These are phyloP conservation scores for Piloderma croceum DNA, from an alignment of 768 basidiomycete species.

Conservation along the genomic window DNA sequence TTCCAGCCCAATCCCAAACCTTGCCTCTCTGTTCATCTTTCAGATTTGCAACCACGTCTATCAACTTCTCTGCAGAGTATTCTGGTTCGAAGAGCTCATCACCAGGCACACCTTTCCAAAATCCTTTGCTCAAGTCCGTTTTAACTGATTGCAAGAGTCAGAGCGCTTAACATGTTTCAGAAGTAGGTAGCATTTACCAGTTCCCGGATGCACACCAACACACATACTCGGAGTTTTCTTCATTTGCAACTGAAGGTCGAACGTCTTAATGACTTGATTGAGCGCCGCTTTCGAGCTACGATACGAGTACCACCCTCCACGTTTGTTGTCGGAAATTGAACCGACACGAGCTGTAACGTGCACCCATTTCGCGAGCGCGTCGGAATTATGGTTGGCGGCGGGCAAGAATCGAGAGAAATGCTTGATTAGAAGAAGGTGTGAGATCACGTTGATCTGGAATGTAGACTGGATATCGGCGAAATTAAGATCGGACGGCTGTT, in stretches of 20 bases:
- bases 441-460: conserved; percentile 54
- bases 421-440: conserved; percentile 56
- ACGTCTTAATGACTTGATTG: conserved; percentile 58
- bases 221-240: conserved; percentile 44
- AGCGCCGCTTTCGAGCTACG: conserved; percentile 58
- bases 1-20: conserved; percentile 55
- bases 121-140: conserved; percentile 52
- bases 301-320: conserved; percentile 61
- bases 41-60: conserved; percentile 40
- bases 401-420: conserved; percentile 59
- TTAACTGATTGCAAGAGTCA: no score
- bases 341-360: conserved; percentile 57
- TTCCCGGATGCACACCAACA: conserved; percentile 55
- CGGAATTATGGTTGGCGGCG: conserved; percentile 13
- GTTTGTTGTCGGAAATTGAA: conserved; percentile 51
- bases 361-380: conserved; percentile 47
- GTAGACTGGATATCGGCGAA: conserved; percentile 34
- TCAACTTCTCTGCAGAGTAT: conserved; percentile 42
- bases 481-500: conserved; percentile 44
- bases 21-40: conserved; percentile 38
- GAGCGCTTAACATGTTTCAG: no score
- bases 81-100: conserved; percentile 44
- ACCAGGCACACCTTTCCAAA: conserved; percentile 38
- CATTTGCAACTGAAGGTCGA: conserved; percentile 48
- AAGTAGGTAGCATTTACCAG: no score